Evolutionary conservation across 208 protist genomes (phyloP).

Genomic region (Trypanosoma lewisi): DNA sequence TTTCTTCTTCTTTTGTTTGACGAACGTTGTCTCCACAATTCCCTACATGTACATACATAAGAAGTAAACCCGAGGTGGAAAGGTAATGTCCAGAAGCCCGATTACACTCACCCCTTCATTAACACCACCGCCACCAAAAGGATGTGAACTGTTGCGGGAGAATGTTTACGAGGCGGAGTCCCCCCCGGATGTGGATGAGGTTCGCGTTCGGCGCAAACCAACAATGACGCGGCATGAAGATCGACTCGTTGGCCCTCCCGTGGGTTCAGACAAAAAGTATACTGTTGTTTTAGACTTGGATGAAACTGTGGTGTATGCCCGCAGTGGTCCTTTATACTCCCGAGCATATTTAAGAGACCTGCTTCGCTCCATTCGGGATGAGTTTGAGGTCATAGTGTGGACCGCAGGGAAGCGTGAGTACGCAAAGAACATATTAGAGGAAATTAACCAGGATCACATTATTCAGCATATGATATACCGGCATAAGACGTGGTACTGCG

Average conservation of each 20-base stretch:
- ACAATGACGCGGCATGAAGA: constrained; percentile 65
- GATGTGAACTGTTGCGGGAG: constrained; percentile 66
- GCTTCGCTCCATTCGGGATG: constrained; percentile 65
- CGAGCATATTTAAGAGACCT: constrained; percentile 77
- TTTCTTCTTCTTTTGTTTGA: constrained; percentile 9
- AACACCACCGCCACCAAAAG: constrained; percentile 46
- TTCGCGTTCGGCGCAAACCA: constrained; percentile 68
- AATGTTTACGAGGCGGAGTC: constrained; percentile 68
- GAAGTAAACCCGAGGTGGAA: neutral
- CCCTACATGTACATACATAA: too few species aligned
- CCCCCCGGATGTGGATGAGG: constrained; percentile 41
- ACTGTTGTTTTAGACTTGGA: constrained; percentile 89
- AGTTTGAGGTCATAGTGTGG: constrained; percentile 91
- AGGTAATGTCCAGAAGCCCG: neutral
- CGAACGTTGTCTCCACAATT: too few species aligned
- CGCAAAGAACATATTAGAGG: constrained; percentile 83
- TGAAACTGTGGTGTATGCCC: constrained; percentile 90
- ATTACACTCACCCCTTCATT: neutral
- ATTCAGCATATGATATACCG: constrained; percentile 83
- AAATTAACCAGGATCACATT: constrained; percentile 84
- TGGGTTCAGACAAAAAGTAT: constrained; percentile 46
- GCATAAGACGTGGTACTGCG: constrained; percentile 72
- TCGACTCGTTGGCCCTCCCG: constrained; percentile 53
- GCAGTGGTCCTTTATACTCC: constrained; percentile 83
- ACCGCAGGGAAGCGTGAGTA: constrained; percentile 89